Conservation (phyloP, 1,284 basidiomycete species). For the Marasmius oreades region DNA sequence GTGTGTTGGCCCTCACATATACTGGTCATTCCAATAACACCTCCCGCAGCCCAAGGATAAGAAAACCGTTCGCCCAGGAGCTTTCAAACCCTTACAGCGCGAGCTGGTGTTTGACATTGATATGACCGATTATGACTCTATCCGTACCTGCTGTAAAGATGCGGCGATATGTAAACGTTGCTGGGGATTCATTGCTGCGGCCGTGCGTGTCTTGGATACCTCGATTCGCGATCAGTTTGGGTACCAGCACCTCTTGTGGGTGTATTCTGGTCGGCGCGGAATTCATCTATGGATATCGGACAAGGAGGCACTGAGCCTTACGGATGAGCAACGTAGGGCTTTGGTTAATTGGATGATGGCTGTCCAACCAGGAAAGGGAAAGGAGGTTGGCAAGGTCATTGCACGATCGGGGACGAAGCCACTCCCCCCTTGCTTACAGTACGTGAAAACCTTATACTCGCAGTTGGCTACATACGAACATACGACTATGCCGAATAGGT, state of each 20-base stretch:
- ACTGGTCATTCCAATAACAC: constrained; percentile 5
- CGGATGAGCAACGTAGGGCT: constrained; percentile 87
- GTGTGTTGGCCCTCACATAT: constrained; percentile 42
- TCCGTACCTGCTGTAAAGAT: constrained; percentile 93
- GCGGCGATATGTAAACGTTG: constrained; percentile 92
- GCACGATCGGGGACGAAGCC: constrained; percentile 49
- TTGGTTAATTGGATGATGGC: constrained; percentile 89
- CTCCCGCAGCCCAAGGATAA: constrained; percentile 78
- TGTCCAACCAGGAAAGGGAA: constrained; percentile 79
- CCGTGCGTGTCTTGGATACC: constrained; percentile 85
- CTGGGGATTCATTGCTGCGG: constrained; percentile 93
- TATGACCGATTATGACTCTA: constrained; percentile 98
- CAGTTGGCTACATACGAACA: background rate
- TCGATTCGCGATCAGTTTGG: constrained; percentile 86
- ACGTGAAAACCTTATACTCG: constrained; percentile 26
- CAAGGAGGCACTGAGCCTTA: constrained; percentile 80
- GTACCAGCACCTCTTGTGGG: constrained; percentile 85
- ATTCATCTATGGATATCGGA: constrained; percentile 99
- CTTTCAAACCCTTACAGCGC: constrained; percentile 77
- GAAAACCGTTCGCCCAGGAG: constrained; percentile 77
- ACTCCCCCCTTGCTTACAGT: constrained; percentile 74
- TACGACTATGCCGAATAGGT: constrained; percentile 28
- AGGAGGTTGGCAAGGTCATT: constrained; percentile 83
- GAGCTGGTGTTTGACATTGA: constrained; percentile 99
- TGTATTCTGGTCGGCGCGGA: constrained; percentile 97